A percentile compares a stretch with the other conserved stretches of the same genome.
Conservation (phyloP, 805 yeast species). For the Metschnikowia drakensbergensis region DNA sequence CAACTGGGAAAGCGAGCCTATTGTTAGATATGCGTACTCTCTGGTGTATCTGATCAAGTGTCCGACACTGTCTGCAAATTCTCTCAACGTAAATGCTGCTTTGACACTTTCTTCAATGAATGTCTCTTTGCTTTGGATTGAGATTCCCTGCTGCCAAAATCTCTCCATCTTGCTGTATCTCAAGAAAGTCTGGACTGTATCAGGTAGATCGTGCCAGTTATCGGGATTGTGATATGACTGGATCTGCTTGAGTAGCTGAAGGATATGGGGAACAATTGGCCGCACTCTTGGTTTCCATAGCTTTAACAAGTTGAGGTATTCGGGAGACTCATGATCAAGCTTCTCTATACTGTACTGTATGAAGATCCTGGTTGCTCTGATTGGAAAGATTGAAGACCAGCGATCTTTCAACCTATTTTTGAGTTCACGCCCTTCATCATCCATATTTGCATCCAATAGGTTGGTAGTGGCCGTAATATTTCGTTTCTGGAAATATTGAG, state of each 20-base stretch:
- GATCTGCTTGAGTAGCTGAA: constrained; percentile 82
- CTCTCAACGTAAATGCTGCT: constrained; percentile 90
- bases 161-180: constrained; percentile 84
- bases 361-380: constrained; percentile 90
- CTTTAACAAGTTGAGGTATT: constrained; percentile 61
- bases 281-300: constrained; percentile 93
- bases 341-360: constrained; percentile 95
- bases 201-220: constrained; percentile 85
- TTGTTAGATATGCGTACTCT: constrained; percentile 88
- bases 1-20: constrained; percentile 83
- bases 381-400: constrained; percentile 94
- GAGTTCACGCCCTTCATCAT: constrained; percentile 75
- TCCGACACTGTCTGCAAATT: constrained; percentile 97
- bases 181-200: constrained; percentile 90
- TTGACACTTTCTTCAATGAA: constrained; percentile 91
- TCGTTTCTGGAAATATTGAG: constrained; percentile 80
- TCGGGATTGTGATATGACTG: constrained; percentile 93
- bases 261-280: constrained; percentile 86
- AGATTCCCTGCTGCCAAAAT: constrained; percentile 98
- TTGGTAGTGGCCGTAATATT: constrained; percentile 76
- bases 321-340: constrained; percentile 72
- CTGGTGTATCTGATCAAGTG: constrained; percentile 93
- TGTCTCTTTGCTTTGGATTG: constrained; percentile 88
- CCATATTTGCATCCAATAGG: constrained; percentile 77
- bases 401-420: constrained; percentile 79